Evolutionary conservation across 164 flowering plant genomes (phyloP), one percentile per base, ranked within the genome.

Genomic region (Litsea cubeba): DNA sequence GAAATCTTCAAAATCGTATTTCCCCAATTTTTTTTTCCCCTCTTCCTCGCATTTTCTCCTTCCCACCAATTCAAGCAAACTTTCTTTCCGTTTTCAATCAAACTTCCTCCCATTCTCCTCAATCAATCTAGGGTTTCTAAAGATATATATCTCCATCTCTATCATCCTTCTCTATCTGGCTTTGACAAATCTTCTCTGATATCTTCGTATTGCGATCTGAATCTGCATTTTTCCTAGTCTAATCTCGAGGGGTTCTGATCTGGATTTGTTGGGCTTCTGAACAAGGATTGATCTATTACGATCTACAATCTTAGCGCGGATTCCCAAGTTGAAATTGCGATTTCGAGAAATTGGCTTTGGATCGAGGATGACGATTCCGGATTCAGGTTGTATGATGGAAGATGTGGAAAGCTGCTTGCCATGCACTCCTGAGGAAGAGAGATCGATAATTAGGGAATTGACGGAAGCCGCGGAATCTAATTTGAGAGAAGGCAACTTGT

Each of bases 351-450:
- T 30, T n/a, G 69, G 69, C 8, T 32, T 17, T 15, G 46, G 68
- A 68, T 73, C 72, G 50, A 79, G 75, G 80, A 94, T 92, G 98
- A 91, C 91, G 80, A 88, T 91, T 74, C 77, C 82, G 3, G 91
- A 83, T 82, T 85, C 97, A 5, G 83, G 83, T 40, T 79, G 72
- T 22, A 71, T 86, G 87, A 85, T 85, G 89, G 93, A 84, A 58
- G 82, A 81, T 40, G 94, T 86, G 66, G 82, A 72, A 0, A 84
- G 88, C 68, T 85, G 88, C 79, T 75, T 91, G 79, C 91, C 92
- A 4, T 86, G 79, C 77, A 76, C 89, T n/a, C 97, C 99, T 0
- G 88, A 88, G 69, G 94, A 93, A 32, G 94, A 95, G 83, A 80
- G 76, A 49, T 82, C 82, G 78, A 82, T 88, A 66, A 79, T 91